phyloP scores from a whole-genome alignment of 108 stramenopile species.

The Pelagomonas calceolata region DNA sequence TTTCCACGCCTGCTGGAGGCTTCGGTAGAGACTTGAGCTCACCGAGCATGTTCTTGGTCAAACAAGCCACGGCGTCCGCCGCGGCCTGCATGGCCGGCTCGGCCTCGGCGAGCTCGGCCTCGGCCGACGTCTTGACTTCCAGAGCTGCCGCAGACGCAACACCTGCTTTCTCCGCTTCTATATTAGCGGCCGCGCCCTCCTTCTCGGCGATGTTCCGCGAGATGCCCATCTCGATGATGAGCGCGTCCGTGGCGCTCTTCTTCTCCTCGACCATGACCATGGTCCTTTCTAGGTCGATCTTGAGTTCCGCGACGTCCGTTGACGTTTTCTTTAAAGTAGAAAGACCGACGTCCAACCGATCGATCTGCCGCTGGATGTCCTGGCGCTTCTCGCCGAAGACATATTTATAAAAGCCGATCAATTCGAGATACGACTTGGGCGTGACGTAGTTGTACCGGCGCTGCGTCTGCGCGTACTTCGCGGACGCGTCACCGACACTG shows the following conservation, averaged over 20 bases:
- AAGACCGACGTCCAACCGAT: conserved; percentile 74
- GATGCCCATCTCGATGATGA: conserved; percentile 67
- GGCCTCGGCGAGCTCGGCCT: conserved; percentile 65
- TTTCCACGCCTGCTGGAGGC: conserved; percentile 63
- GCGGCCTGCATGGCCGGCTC: conserved; percentile 82
- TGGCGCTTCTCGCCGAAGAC: conserved; percentile 58
- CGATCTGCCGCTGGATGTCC: conserved; percentile 56
- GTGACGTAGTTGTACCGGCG: conserved; percentile 80
- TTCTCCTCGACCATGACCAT: conserved; percentile 75
- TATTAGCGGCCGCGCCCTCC: conserved; percentile 61
- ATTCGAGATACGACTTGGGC: conserved; percentile 73
- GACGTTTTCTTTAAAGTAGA: conserved; percentile 68
- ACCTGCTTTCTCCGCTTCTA: conserved; percentile 59
- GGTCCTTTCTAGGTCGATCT: conserved; percentile 64
- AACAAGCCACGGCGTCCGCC: conserved; percentile 63
- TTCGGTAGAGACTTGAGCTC: conserved; percentile 67
- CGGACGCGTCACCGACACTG: conserved; percentile 52
- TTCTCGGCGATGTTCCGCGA: conserved; percentile 61
- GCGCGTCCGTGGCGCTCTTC: conserved; percentile 60
- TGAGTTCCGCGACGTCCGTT: conserved; percentile 67
- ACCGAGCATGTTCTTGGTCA: conserved; percentile 68
- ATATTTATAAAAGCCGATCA: conserved; percentile 76
- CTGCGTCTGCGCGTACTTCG: conserved; percentile 50
- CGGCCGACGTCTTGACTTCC: conserved; percentile 57
- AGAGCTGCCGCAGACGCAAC: conserved; percentile 57